Base-by-base conservation (phyloP, 1,139 yeast species). In the Pichia norvegensis region DNA sequence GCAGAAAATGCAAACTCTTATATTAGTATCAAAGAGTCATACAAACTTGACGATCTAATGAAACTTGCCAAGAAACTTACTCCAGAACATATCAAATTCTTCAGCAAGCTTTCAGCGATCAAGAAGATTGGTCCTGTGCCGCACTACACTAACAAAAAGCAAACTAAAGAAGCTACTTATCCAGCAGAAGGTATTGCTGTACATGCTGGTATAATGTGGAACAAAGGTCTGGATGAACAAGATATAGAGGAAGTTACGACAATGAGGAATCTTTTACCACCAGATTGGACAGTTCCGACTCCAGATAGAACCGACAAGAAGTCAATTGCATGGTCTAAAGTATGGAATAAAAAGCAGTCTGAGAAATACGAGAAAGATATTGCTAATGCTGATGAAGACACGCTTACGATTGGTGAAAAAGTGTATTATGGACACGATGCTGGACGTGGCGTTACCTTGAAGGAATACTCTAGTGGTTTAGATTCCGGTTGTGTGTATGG, bases 341-440 rank as follows among this genome's bases (percentile, higher is more conserved):
- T 73, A 49, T 85, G 83, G 76, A 80, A 78, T 56, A 57, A 66
- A 36, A 76, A 78, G 59, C 69, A 70, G 50, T 58, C 59, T 22
- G 51, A 58, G 9, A 50, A 41, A 1, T 52, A 52, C n/a, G 41
- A 40, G 10, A 36, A 49, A 1, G 38, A 20, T 1, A 19, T 51
- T 37, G 40, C 46, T 10, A 45, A 49, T 21, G 22, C 42, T 2
- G 43, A 45, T 2, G 48, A 39, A 7, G 27, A 49, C 9, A 45
- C 46, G 3, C 42, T 56, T 1, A 53, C 59, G 0, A 29, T 57
- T 29, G 66, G 76, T 14, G 53, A 58, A 36, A 74, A 76, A n/a
- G 90, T 87, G 1, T 79, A 78, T 57, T 90, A 90, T 60, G 97
- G 97, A 1, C 97, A 90, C 60, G 95, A 85, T 62, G 95, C 97